Base-by-base conservation (phyloP, 202 grass and related monocot genomes). In the Setaria viridis region DNA sequence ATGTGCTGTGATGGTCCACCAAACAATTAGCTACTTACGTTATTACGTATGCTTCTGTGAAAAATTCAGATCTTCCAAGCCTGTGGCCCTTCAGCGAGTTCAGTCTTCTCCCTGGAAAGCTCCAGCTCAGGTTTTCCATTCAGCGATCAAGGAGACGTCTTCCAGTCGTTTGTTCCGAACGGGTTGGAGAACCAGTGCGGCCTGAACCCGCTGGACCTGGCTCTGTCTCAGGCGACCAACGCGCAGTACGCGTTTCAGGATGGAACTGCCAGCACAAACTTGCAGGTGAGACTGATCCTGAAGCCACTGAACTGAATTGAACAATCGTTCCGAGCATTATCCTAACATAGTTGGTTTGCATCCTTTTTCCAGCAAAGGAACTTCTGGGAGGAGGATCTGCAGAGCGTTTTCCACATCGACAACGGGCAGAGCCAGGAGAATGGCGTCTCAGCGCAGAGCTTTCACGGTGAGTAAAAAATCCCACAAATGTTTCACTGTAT, bases 361-460 rank as follows among this genome's bases (percentile, higher is more conserved):
- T 58, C 63, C 72, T 84, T 51, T 88, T 81, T 41, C 39, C 88
- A 95, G 93, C 83, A 90, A 65, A 92, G 90, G 59, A 88, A 80
- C 60, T 86, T 87, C 47, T 95, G 93, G 93, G 93, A 92, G 80
- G 90, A 88, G 21, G 90, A 90, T 84, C 88, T 95, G 12, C 87
- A 86, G 41, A 89, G 79, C 41, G 90, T 91, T 30, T 73, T 92
- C 84, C 93, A 88, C 21, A 85, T 94, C 7, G 90, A 94, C n/a
- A 81, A 88, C 17, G 86, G 79, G 5, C 90, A 90, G 33, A 85
- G 70, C 55, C 86, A 89, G 59, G 80, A 87, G 59, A 85, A 86
- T 10, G 85, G 46, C 5, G 79, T 70, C 33, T 84, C 88, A 17
- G 82, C 80, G 2, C 82, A 77, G 63, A 84, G 76, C 79, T 92